Conservation (phyloP, 306 rosid species). For the Trichosanthes cucumerina region DNA sequence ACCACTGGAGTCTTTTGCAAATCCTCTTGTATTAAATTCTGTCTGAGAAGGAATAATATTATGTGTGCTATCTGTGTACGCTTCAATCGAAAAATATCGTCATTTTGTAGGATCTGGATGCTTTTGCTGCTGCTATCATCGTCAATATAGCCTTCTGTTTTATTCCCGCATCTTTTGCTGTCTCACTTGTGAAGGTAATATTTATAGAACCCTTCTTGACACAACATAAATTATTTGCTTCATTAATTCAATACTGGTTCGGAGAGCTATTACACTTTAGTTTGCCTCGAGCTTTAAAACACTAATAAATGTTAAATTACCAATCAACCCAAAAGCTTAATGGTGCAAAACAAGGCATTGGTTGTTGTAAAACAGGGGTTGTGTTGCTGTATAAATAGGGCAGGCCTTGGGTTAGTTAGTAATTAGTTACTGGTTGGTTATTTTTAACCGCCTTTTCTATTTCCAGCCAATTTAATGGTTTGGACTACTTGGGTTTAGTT, state of each 20-base stretch:
- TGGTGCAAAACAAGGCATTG: too few species aligned
- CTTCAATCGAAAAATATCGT: background rate
- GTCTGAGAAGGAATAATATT: background rate
- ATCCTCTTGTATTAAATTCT: background rate
- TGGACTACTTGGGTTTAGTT: too few species aligned
- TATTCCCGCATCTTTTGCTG: constrained; percentile 94
- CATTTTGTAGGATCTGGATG: constrained; percentile 81
- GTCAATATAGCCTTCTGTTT: constrained; percentile 84
- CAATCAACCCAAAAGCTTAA: too few species aligned
- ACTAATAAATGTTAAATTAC: too few species aligned
- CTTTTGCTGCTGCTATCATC: constrained; percentile 88
- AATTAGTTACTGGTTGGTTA: too few species aligned
- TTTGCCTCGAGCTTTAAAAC: too few species aligned
- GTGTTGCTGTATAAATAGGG: too few species aligned
- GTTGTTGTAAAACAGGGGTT: too few species aligned
- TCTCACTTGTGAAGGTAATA: constrained; percentile 84
- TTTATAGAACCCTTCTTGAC: constrained; percentile 1
- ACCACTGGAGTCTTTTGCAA: background rate
- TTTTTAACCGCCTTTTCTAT: too few species aligned
- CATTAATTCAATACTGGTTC: background rate
- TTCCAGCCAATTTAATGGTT: too few species aligned
- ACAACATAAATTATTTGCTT: background rate
- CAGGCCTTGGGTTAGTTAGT: too few species aligned
- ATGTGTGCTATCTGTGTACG: background rate
- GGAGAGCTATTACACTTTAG: too few species aligned